Base-by-base conservation (phyloP, 768 basidiomycete species). In the Podaxis pistillaris region DNA sequence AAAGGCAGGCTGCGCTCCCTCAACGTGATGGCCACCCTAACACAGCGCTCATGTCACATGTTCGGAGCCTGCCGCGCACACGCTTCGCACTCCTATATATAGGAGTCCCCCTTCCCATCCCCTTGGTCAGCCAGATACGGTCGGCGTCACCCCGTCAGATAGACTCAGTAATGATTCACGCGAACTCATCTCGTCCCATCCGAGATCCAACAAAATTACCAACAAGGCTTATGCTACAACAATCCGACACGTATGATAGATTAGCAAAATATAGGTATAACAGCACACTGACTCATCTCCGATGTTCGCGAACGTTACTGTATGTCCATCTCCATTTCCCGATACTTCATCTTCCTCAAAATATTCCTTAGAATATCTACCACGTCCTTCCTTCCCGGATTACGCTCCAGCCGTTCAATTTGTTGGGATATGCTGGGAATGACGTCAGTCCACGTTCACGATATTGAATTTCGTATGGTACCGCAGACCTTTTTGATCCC, bases 401-500 rank as follows among this genome's bases (percentile, higher is more conserved):
- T 68, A 13, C 49, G 58, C 49, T 74, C 71, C 28, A 76, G 62
- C 50, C 58, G 50, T 56, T 66, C 67, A 26, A 73, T 73, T 38
- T 67, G 68, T 46, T 33, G 58, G 1, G 66, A 66, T 51, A 69
- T 70, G 55, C 71, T 71, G 56, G n/a, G 46, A 37, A 51, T 60
- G 57, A 85, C 37, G 7, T 46, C 56, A 63, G 40, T 36, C 37
- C 37, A 49, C 30, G 33, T 26, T 38, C 58, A 33, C 41, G 19
- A 52, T 26, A 4, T 24, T 33, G 24, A 44, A 50, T 46, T 24
- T 15, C 49, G 36, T 17, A 28, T 57, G 30, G 28, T 33, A 44
- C 56, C 51, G 62, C 58, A 50, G 65, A 89, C 89, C 83, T 87
- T 60, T 76, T 73, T 0, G 83, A 75, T 1, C 88, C 90, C 57